A percentile compares a stretch with the other conserved stretches of the same genome.
These are phyloP conservation scores for Bipolaris oryzae DNA, from an alignment of 2,329 filamentous ascomycete species.

Conservation along the genomic window DNA sequence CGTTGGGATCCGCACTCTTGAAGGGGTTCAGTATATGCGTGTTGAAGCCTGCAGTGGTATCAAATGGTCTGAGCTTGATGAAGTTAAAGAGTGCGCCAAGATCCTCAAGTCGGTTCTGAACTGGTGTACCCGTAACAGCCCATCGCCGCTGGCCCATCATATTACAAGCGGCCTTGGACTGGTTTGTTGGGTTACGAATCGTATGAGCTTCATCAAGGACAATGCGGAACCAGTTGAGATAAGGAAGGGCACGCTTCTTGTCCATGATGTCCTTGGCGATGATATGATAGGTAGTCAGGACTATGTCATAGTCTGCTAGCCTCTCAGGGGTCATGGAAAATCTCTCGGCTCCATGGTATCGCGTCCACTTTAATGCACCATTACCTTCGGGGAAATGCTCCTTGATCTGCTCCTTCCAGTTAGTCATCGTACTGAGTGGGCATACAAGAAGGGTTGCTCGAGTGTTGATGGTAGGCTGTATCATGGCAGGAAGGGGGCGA, in stretches of 20 bases:
- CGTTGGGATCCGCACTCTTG: slow-evolving; percentile 82
- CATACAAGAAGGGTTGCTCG: slow-evolving; percentile 85
- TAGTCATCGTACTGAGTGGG: slow-evolving; percentile 87
- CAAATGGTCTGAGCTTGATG: slow-evolving; percentile 81
- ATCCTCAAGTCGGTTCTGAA: slow-evolving; percentile 89
- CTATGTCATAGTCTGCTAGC: slow-evolving; percentile 76
- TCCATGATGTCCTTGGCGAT: slow-evolving; percentile 73
- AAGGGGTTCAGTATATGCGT: slow-evolving; percentile 84
- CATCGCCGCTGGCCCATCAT: slow-evolving; percentile 82
- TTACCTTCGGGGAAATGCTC: slow-evolving; percentile 72
- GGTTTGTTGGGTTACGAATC: slow-evolving; percentile 84
- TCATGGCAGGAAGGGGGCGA: slow-evolving; percentile 3
- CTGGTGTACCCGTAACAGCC: slow-evolving; percentile 96
- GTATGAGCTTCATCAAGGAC: slow-evolving; percentile 94
- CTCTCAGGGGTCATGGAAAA: slow-evolving; percentile 64
- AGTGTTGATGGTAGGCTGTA: slow-evolving; percentile 63
- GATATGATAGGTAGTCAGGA: slow-evolving; percentile 93
- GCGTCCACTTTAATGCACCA: slow-evolving; percentile 68
- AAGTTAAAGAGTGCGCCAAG: slow-evolving; percentile 86
- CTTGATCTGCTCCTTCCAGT: slow-evolving; percentile 93
- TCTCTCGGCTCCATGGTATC: slow-evolving; percentile 84
- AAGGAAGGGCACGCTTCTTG: slow-evolving; percentile 71
- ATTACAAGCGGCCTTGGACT: slow-evolving; percentile 83
- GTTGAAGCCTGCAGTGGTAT: slow-evolving; percentile 75
- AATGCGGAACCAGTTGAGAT: slow-evolving; percentile 90